Evolutionary conservation across 108 stramenopile genomes (phyloP), one percentile per base, ranked within the genome.

Genomic region (Aurantiochytrium sp.): DNA sequence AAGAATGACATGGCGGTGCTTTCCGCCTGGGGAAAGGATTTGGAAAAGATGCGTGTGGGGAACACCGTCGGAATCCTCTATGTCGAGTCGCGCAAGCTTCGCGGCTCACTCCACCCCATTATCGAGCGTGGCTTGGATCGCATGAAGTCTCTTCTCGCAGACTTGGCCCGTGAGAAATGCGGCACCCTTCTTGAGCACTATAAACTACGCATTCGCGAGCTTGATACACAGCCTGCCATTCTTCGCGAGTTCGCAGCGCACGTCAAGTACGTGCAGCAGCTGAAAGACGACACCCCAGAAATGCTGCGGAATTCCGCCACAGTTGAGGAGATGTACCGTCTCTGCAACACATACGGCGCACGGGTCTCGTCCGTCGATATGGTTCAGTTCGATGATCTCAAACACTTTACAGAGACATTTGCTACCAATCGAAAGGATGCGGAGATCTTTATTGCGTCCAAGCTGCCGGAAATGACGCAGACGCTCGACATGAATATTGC

Each of bases 181-280:
- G 47, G 72, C 42, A 57, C 72, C n/a, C 72, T 93, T 88, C 92
- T 94, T 35, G 92, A 72, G n/a, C 60, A 72, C 58, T 93, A 92
- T 90, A 93, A 90, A 71, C 49, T 53, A 49, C 58, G 83, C 10
- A 60, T 94, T 71, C 44, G 49, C 23, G 44, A 25, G 4, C 71
- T 95, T 43, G 89, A 73, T 0, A 60, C 59, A 44, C 58, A 58
- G 58, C 94, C 95, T 4, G 5, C 49, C 44, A 59, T 76, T 58
- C 92, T 95, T 12, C 91, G 92, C 14, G 92, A 93, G 25, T 94
- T 94, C 64, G 94, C 94, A 3, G 91, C 16, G 21, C 90, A 92
- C 58, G 92, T 92, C 60, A 72, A 93, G 59, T 57, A 87, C 51
- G 88, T 92, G 29, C 59, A 91, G 49, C 44, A 51, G 35, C 88